Evolutionary conservation across 2,329 filamentous ascomycete genomes (phyloP), one percentile per base, ranked within the genome.

Genomic region (Neofusicoccum umdonicola): DNA sequence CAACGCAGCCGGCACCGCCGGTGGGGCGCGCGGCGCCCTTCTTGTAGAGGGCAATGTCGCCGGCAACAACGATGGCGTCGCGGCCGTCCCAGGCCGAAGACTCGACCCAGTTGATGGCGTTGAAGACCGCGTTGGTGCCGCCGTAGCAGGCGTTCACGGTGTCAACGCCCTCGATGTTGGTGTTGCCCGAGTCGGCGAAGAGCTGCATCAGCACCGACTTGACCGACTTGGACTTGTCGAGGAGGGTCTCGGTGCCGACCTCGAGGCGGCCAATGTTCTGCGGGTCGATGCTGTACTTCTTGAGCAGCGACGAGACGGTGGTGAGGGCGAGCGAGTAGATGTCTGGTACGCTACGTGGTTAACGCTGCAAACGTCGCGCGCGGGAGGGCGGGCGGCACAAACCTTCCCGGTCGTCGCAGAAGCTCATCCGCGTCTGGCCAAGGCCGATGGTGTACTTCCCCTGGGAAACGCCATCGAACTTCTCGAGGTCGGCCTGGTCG

Each of bases 191-290:
- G 64, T 78, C 74, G 67, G 79, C 77, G 67, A 84, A 84, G 52
- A 84, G 73, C 68, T 83, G 81, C 82, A 84, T 84, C 64, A 84
- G 73, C 57, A 84, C 81, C 4, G 81, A 82, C 77, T 84, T 84
- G 72, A 83, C 80, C 19, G 82, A 84, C 73, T 84, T 84, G 65
- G 81, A 83, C 78, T 84, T 84, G 79, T 84, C 82, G 67, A 84
- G 78, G 44, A 84, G 74, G 31, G 82, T 83, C 78, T 84, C 82
- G 61, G 82, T 84, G 71, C 82, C 82, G 66, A 84, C 82, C 70
- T 84, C 82, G 67, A 84, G 74, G 70, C 82, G 78, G 67, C 82
- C 82, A 70, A 84, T 84, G 62, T 73, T 75, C 68, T 79, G 81
- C 66, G 81, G 80, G 70, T 84, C 81, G 70, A 84, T 76, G 63